Conservation (phyloP, 2,329 filamentous ascomycete genomes). For the Colletotrichum lentis region DNA sequence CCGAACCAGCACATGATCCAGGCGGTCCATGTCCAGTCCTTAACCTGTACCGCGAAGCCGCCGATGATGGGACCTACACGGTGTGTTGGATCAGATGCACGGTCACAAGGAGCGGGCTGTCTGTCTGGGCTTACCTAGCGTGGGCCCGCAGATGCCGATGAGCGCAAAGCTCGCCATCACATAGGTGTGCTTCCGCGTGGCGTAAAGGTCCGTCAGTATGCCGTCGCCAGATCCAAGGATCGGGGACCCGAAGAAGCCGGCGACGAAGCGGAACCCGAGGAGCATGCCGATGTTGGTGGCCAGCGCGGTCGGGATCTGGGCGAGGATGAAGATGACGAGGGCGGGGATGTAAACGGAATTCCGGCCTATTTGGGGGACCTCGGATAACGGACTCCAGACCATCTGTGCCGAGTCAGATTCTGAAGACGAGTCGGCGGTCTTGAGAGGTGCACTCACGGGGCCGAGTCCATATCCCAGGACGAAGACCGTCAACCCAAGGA, state of each 20-base stretch:
- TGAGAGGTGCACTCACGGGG: conserved; percentile 38
- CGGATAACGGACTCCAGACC: conserved; percentile 38
- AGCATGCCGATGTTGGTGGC: conserved; percentile 38
- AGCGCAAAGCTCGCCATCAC: conserved; percentile 20
- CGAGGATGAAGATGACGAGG: conserved; percentile 35
- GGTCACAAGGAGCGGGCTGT: too few relatives aligned
- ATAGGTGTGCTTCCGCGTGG: conserved; percentile 27
- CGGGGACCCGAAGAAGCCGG: conserved; percentile 39
- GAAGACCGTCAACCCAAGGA: conserved; percentile 78
- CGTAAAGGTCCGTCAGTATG: conserved; percentile 23
- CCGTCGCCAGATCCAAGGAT: conserved; percentile 24
- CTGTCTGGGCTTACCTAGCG: conserved; percentile 10
- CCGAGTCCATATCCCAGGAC: conserved; percentile 83
- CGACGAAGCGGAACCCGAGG: conserved; percentile 39
- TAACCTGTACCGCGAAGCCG: conserved; percentile 30
- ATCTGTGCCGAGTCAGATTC: conserved; percentile 7
- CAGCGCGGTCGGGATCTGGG: conserved; percentile 33
- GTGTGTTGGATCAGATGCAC: background rate
- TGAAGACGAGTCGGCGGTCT: too few relatives aligned
- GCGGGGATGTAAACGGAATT: conserved; percentile 38
- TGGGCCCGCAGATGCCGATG: conserved; percentile 28
- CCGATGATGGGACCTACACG: conserved; percentile 30
- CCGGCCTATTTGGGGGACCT: conserved; percentile 38
- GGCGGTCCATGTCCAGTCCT: conserved; percentile 41
- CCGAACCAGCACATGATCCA: conserved; percentile 40